Percentiles rank a stretch among this genome's conserved stretches.
Conservation (phyloP, 2,329 filamentous ascomycete genomes). For the Xylaria sp. region DNA sequence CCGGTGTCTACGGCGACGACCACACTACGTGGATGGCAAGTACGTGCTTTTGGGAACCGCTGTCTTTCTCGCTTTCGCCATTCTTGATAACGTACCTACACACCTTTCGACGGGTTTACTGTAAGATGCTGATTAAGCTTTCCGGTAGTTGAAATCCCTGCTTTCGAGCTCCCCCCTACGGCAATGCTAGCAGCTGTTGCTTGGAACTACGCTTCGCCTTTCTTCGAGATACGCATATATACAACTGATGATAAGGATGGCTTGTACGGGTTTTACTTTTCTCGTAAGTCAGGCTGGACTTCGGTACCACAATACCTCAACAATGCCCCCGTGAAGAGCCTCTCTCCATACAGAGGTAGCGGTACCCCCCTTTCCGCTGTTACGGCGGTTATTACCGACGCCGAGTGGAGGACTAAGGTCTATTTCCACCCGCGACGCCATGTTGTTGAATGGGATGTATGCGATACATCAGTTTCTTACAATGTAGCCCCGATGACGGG, state of each 20-base stretch:
- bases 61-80: neutral
- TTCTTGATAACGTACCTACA: neutral
- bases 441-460: conserved; percentile 33
- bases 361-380: conserved; percentile 21
- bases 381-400: conserved; percentile 21
- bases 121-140: neutral
- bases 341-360: neutral
- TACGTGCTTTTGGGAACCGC: neutral
- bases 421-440: conserved; percentile 28
- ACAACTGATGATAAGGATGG: conserved; percentile 24
- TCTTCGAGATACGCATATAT: conserved; percentile 37
- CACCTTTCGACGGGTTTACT: neutral
- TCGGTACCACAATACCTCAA: neutral
- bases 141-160: conserved; percentile 8
- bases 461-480: conserved; percentile 18
- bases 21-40: neutral
- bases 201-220: conserved; percentile 32
- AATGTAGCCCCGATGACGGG: neutral
- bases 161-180: conserved; percentile 13
- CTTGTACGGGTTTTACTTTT: conserved; percentile 19
- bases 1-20: conserved; percentile 2
- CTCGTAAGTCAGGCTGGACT: conserved; percentile 21
- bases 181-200: conserved; percentile 33
- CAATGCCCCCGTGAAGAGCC: neutral
- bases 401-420: conserved; percentile 24